Evolutionary conservation across 768 basidiomycete species (phyloP), one percentile per base, ranked within the genome.

Genomic region (Trametes cubensis): DNA sequence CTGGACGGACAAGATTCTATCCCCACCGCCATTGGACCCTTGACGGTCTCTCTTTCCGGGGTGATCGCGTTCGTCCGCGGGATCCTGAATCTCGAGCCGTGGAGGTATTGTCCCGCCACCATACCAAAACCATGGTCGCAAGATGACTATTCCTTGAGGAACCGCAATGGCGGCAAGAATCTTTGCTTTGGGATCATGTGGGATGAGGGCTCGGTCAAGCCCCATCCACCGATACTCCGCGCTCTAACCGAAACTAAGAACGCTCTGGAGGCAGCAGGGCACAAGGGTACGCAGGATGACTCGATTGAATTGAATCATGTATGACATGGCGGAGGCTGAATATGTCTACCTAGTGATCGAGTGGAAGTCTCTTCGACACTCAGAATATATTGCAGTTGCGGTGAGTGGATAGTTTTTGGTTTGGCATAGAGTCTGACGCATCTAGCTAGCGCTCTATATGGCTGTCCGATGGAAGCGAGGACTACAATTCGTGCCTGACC

Each of bases 1-100:
- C 65, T 85, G n/a, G 81, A 86, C 69, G 92, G 92, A 11, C 84
- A 88, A 68, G 89, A 92, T 55, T 84, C 64, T 2, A 53, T 66
- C 49, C 67, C 70, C 11, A 75, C 76, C 2, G 74, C 76, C 6
- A 69, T 78, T 18, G 79, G 79, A 1, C 79, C 79, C 1, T 65
- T 79, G 51, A 65, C 74, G 1, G 60, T 41, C 1, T 67, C 60
- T 7, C 75, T 68, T 13, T 61, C 59, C 18, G 67, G 67, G 15
- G 53, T 68, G 52, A 88, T 85, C 69, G 63, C 73, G 0, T 92
- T 93, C 72, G 80, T 83, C 72, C 79, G 87, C 66, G 78, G 81
- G 0, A 82, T 94, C 17, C 63, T 87, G 6, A 79, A 76, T 57
- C 30, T 30, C 30, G 58, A 63, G 63, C 67, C 66, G 66, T 78